These are phyloP conservation scores for Kurtzmaniella natalensis DNA, from an alignment of 1,139 yeast species.

Conservation along the genomic window DNA sequence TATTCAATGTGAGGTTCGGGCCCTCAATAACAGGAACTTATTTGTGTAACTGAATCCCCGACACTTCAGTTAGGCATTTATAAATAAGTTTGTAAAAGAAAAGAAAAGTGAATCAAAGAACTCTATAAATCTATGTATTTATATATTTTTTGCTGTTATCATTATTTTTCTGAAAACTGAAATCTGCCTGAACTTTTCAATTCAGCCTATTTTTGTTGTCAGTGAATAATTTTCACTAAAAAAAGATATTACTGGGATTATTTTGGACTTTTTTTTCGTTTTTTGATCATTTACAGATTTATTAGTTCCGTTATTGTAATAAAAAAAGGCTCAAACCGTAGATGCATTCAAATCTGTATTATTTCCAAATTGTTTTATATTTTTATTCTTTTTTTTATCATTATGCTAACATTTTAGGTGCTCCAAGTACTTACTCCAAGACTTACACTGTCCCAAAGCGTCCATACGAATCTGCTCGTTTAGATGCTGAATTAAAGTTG, in stretches of 20 bases:
- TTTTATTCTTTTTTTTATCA: neutral
- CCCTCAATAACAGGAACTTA: conserved; percentile 48
- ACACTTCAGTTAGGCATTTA: conserved; percentile 65
- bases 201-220: too few relatives aligned
- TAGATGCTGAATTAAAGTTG: conserved; percentile 97
- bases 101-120: too few relatives aligned
- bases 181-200: conserved; percentile 6
- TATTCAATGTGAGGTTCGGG: conserved; percentile 58
- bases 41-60: conserved; percentile 72
- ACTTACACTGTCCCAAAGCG: conserved; percentile 99
- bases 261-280: too few relatives aligned
- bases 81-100: conserved; percentile 10
- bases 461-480: conserved; percentile 98
- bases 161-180: conserved; percentile 5
- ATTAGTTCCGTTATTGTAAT: too few relatives aligned
- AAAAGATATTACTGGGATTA: too few relatives aligned
- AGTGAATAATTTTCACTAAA: too few relatives aligned
- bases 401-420: conserved; percentile 53
- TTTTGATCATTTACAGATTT: too few relatives aligned
- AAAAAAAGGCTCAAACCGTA: too few relatives aligned
- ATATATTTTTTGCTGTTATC: too few relatives aligned
- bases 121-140: too few relatives aligned
- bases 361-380: too few relatives aligned
- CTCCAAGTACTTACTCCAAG: conserved; percentile 99
- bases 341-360: too few relatives aligned